Conservation (phyloP, 148 eudicot genomes). For the Rhododendron henanense region DNA sequence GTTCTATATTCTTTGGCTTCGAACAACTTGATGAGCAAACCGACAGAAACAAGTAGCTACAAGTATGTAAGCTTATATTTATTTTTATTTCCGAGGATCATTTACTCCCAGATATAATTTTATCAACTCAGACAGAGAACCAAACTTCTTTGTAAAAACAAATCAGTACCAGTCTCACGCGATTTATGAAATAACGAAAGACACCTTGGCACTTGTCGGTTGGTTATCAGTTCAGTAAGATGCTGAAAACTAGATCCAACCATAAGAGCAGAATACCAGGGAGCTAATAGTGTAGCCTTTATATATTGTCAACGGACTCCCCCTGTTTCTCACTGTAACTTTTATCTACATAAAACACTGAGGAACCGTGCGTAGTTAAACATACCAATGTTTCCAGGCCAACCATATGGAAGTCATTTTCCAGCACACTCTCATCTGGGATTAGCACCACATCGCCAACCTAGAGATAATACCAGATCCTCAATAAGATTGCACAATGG, state of each 20-base stretch:
- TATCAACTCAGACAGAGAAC: neutral
- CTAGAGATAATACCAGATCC: constrained; percentile 25
- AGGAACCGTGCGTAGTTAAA: neutral
- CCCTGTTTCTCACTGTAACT: neutral
- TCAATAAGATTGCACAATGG: constrained; percentile 5
- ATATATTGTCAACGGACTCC: neutral
- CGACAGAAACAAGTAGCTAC: neutral
- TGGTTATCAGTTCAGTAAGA: neutral
- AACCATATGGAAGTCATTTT: constrained; percentile 41
- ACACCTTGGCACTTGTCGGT: neutral
- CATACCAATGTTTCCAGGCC: constrained; percentile 78
- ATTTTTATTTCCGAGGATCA: neutral
- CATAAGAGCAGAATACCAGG: neutral
- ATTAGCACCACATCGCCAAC: constrained; percentile 79
- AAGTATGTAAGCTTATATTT: neutral
- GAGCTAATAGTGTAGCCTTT: neutral
- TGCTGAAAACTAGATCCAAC: neutral
- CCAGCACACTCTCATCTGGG: constrained; percentile 46
- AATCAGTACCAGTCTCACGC: neutral
- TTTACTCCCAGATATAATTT: neutral
- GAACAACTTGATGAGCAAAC: neutral
- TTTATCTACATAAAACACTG: neutral
- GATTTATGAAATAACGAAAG: neutral
- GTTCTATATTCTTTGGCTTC: neutral
- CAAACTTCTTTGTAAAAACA: neutral